Base-by-base conservation (phyloP, 2,329 filamentous ascomycete species). In the Westerdykella ornata region DNA sequence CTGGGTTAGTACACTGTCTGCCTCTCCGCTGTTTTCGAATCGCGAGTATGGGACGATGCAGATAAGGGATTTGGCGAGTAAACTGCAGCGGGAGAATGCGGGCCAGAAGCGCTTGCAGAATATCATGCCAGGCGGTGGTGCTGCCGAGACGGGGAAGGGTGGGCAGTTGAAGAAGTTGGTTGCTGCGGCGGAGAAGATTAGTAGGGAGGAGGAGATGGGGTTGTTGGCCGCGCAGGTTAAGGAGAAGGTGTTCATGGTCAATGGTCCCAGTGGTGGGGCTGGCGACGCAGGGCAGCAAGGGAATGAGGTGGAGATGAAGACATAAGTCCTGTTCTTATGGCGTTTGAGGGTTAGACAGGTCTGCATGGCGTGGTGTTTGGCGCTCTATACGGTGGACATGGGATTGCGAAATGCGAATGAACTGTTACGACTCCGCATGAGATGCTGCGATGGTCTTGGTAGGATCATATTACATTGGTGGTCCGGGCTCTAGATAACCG, bases 1-100 rank as follows among this genome's bases (percentile, higher is more conserved):
- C 73, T 95, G 88, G 92, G 89, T 96, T 26, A 86, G 94, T 60
- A 98, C 92, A 5, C 77, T 98, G 15, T 94, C 88, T 22, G 87
- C 94, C 56, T 92, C 82, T 54, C 89, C 90, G 16, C 76, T 96
- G 4, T 82, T 94, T 56, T 88, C 87, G 42, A 97, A 95, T 60
- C 85, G 89, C 48, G 90, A 96, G 54, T 98, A 89, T 62, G 84
- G 83, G 39, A 94, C 84, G 57, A 92, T 89, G 66, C 89, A 96
- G 67, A 92, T 98, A 68, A 73, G 82, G 37, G 92, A 98, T 65
- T 73, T 97, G 33, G 84, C 84, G 31, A 79, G 81, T 51, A 96
- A 95, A 70, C 83, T 94, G 52, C 74, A 76, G 52, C 81, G 88
- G 50, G 79, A 81, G 2, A 78, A 72, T 7, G 64, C 57, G 31